A percentile compares a stretch with the other conserved stretches of the same genome.
Evolutionary conservation across 805 yeast genomes (phyloP).

Genomic region (Ogataea haglerorum): DNA sequence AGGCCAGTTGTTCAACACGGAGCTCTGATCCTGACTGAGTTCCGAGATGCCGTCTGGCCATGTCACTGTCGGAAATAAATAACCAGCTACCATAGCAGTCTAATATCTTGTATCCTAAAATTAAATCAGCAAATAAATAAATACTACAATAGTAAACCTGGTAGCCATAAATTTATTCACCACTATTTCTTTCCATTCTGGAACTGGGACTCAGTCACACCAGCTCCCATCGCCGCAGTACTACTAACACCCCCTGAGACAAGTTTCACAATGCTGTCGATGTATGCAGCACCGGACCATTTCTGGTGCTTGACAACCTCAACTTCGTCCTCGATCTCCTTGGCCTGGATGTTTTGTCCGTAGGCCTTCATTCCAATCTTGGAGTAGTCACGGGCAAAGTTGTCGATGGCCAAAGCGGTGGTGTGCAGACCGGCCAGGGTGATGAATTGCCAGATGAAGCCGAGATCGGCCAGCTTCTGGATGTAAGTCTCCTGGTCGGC

Average conservation of each 20-base stretch:
- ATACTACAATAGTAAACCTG: background rate
- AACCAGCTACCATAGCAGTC: too few relatives aligned
- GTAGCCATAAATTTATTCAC: background rate
- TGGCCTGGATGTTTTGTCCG: slow-evolving; percentile 81
- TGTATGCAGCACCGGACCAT: slow-evolving; percentile 98
- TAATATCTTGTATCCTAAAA: background rate
- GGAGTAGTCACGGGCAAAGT: slow-evolving; percentile 75
- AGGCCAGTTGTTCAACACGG: too few relatives aligned
- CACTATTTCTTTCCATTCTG: slow-evolving; percentile 33
- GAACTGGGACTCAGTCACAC: slow-evolving; percentile 97
- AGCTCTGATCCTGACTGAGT: too few relatives aligned
- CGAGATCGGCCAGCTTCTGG: slow-evolving; percentile 77
- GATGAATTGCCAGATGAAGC: slow-evolving; percentile 97
- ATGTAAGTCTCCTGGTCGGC: slow-evolving; percentile 90
- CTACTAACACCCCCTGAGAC: slow-evolving; percentile 93
- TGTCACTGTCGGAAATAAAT: too few relatives aligned
- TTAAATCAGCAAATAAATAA: background rate
- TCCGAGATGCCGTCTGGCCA: too few relatives aligned
- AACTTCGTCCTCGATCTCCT: slow-evolving; percentile 83
- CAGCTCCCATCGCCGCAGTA: slow-evolving; percentile 98
- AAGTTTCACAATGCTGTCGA: slow-evolving; percentile 83
- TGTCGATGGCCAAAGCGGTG: slow-evolving; percentile 86
- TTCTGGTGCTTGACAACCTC: slow-evolving; percentile 97
- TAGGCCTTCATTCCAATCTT: slow-evolving; percentile 93
- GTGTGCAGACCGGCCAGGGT: slow-evolving; percentile 97